These are phyloP conservation scores for Phytophthora palmivora DNA, from an alignment of 352 stramenopile species.

Conservation along the genomic window DNA sequence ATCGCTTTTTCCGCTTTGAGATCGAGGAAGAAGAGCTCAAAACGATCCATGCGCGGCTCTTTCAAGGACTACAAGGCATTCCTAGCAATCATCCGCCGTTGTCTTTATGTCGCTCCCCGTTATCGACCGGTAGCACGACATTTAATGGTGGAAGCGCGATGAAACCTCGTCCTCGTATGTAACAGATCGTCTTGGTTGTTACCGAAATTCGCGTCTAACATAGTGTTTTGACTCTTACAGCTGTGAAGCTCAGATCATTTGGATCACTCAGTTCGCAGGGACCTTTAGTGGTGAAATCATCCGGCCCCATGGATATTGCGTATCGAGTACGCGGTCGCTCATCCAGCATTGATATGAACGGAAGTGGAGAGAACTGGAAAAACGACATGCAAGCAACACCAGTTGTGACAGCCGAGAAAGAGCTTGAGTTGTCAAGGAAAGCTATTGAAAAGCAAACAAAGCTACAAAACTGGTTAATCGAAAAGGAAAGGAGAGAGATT, in stretches of 20 bases:
- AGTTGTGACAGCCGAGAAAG: slow-evolving; percentile 57
- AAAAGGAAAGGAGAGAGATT: slow-evolving; percentile 89
- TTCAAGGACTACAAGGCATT: slow-evolving; percentile 41
- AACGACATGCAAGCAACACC: slow-evolving; percentile 47
- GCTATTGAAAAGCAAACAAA: slow-evolving; percentile 92
- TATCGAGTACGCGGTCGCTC: slow-evolving; percentile 73
- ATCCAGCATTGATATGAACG: slow-evolving; percentile 32
- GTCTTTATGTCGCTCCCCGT: slow-evolving; percentile 17
- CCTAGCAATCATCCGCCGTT: slow-evolving; percentile 18
- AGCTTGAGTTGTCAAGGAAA: slow-evolving; percentile 74
- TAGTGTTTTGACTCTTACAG: slow-evolving; percentile 8
- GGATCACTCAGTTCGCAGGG: slow-evolving; percentile 35
- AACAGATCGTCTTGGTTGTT: background rate
- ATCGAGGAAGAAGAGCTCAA: slow-evolving; percentile 94
- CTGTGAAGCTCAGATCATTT: slow-evolving; percentile 32
- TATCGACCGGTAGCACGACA: slow-evolving; percentile 9
- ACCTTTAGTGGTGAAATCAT: slow-evolving; percentile 17
- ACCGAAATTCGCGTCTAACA: slow-evolving; percentile 9
- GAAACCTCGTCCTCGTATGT: slow-evolving; percentile 45
- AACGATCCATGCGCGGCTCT: slow-evolving; percentile 61
- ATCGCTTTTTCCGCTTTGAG: slow-evolving; percentile 94
- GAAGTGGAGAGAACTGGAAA: slow-evolving; percentile 49
- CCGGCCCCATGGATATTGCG: slow-evolving; percentile 48
- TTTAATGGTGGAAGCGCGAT: slow-evolving; percentile 6
- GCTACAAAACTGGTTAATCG: slow-evolving; percentile 88